phyloP scores from a whole-genome alignment of 2,329 filamentous ascomycete species.

The Pestalotiopsis sp. region DNA sequence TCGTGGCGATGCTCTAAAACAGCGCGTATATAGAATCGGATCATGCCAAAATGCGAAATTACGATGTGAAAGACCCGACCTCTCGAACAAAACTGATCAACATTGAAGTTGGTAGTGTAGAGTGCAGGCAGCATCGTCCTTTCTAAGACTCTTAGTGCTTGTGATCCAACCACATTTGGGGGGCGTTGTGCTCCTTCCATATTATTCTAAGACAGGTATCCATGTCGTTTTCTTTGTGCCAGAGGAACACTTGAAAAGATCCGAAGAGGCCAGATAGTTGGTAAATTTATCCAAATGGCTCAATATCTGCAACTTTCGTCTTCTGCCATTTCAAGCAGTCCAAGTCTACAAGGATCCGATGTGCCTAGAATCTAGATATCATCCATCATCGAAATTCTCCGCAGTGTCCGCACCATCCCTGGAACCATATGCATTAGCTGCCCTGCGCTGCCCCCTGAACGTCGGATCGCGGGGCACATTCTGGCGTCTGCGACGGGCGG shows the following conservation, averaged over 20 bases:
- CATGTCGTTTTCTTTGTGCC: no score
- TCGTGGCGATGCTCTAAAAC: no score
- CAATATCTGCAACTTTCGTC: no score
- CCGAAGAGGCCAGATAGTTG: no score
- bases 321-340: no score
- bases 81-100: neutral
- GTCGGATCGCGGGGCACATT: neutral
- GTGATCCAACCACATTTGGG: neutral
- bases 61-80: neutral
- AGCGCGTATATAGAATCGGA: no score
- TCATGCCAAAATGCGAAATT: no score
- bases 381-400: neutral
- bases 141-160: neutral
- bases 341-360: no score
- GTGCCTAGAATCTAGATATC: no score
- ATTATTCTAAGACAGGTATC: neutral
- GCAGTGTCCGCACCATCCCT: neutral
- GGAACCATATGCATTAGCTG: neutral
- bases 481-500: neutral
- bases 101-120: neutral
- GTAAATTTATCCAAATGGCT: no score
- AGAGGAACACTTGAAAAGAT: no score
- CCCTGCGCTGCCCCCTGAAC: neutral
- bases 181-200: neutral
- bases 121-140: neutral